These are phyloP conservation scores for Brettanomyces custersianus DNA, from an alignment of 805 yeast species.

Conservation along the genomic window DNA sequence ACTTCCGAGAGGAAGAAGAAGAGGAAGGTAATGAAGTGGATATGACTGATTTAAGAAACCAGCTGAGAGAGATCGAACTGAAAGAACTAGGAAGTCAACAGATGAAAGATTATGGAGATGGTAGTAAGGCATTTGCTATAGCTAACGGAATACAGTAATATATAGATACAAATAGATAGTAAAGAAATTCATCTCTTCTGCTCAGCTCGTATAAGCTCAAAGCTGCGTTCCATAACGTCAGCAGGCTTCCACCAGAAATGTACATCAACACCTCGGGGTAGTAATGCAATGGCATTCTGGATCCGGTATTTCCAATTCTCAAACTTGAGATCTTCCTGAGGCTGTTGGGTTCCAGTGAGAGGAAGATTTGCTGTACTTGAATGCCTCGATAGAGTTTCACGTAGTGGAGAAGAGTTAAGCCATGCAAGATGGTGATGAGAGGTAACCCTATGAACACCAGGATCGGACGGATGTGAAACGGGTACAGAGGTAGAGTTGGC, in stretches of 20 bases:
- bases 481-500: no score
- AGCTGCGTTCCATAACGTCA: slow-evolving; percentile 30
- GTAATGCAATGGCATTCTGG: slow-evolving; percentile 28
- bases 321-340: slow-evolving; percentile 39
- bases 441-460: no score
- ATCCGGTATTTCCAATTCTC: slow-evolving; percentile 52
- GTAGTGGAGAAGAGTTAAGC: slow-evolving; percentile 3
- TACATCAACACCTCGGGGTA: slow-evolving; percentile 32
- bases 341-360: not conserved
- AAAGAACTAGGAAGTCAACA: slow-evolving; percentile 39
- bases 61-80: slow-evolving; percentile 43
- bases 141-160: slow-evolving; percentile 11
- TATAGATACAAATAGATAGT: not conserved
- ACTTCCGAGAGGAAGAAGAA: slow-evolving; percentile 44
- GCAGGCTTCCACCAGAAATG: slow-evolving; percentile 35
- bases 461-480: no score
- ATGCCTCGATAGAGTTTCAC: not conserved
- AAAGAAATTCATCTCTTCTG: no score
- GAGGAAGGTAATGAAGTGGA: slow-evolving; percentile 47
- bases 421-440: slow-evolving; percentile 1
- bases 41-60: slow-evolving; percentile 46
- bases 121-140: slow-evolving; percentile 30
- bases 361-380: slow-evolving; percentile 5
- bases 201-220: no score
- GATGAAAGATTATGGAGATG: slow-evolving; percentile 71